These are phyloP conservation scores for Nemania sp. DNA, from an alignment of 2,329 filamentous ascomycete genomes.

Conservation along the genomic window DNA sequence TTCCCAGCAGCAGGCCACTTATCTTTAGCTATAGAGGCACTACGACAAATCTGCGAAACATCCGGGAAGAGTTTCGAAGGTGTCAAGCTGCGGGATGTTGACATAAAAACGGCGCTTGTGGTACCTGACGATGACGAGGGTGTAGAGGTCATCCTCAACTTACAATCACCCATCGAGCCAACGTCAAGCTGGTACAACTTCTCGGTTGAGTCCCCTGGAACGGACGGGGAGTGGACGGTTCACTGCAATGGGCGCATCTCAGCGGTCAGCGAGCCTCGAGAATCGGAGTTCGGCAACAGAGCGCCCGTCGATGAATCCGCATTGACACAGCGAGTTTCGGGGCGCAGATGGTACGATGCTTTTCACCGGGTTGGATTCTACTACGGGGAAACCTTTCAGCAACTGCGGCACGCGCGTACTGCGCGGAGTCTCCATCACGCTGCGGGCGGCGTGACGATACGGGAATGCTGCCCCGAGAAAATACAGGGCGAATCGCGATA, in stretches of 20 bases:
- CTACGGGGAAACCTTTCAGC: slow-evolving; percentile 46
- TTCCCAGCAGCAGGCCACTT: slow-evolving; percentile 31
- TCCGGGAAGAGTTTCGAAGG: slow-evolving; percentile 24
- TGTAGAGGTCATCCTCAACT: slow-evolving; percentile 36
- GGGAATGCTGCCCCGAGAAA: slow-evolving; percentile 14
- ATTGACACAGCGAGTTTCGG: slow-evolving; percentile 34
- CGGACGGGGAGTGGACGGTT: slow-evolving; percentile 21
- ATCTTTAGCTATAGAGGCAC: slow-evolving; percentile 27
- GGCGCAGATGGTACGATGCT: slow-evolving; percentile 41
- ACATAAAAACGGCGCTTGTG: slow-evolving; percentile 39
- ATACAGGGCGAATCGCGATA: slow-evolving; percentile 45
- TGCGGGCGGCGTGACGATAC: slow-evolving; percentile 12
- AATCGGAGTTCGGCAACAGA: neutral
- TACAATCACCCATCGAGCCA: slow-evolving; percentile 30
- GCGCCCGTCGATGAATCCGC: slow-evolving; percentile 21
- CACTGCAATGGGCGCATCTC: slow-evolving; percentile 27
- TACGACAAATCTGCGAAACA: slow-evolving; percentile 26
- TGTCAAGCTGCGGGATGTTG: slow-evolving; percentile 37
- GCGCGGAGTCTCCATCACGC: slow-evolving; percentile 32
- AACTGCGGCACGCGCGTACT: slow-evolving; percentile 35
- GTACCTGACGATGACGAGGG: slow-evolving; percentile 40
- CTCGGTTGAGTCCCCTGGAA: slow-evolving; percentile 22
- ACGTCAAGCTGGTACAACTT: slow-evolving; percentile 26
- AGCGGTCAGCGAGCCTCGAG: neutral
- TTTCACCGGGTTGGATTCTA: slow-evolving; percentile 44